A percentile compares a stretch with the other conserved stretches of the same genome.
Evolutionary conservation across 140 eudicot genomes (phyloP).

Genomic region (Flaveria floridana): DNA sequence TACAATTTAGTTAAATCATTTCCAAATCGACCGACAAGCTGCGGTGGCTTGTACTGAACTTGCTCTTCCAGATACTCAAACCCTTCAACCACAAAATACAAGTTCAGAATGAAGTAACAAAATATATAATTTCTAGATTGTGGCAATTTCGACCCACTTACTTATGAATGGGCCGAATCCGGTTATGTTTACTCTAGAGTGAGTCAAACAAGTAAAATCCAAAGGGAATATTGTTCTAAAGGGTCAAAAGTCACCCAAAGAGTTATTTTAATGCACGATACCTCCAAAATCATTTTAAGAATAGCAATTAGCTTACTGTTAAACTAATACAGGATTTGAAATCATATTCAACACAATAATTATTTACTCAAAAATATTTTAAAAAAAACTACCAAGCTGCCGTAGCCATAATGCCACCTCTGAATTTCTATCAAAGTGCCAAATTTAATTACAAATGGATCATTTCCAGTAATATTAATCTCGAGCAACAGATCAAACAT

Average conservation of each 20-base stretch:
- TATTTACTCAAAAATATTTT: too few species aligned
- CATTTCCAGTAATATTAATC: not conserved
- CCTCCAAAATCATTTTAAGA: not conserved
- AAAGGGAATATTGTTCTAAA: not conserved
- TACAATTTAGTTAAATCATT: constrained; percentile 30
- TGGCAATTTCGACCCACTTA: not conserved
- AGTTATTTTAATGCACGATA: not conserved
- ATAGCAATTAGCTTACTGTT: not conserved
- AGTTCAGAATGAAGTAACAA: not conserved
- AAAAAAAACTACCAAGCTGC: too few species aligned
- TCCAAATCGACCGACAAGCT: constrained; percentile 45
- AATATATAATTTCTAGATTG: not conserved
- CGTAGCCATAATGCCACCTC: too few species aligned
- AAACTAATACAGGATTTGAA: not conserved
- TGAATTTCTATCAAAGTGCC: not conserved
- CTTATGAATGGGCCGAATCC: not conserved
- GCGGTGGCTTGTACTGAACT: constrained; percentile 48
- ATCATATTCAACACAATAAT: not conserved
- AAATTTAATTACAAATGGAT: not conserved
- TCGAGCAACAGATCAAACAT: not conserved
- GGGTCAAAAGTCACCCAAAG: not conserved
- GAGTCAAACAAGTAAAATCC: not conserved
- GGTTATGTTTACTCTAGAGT: not conserved
- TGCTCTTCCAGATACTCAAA: constrained; percentile 42
- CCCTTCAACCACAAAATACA: constrained; percentile 34